These are phyloP conservation scores for Waitea zeae DNA, from an alignment of 1,284 basidiomycete species.

Conservation along the genomic window DNA sequence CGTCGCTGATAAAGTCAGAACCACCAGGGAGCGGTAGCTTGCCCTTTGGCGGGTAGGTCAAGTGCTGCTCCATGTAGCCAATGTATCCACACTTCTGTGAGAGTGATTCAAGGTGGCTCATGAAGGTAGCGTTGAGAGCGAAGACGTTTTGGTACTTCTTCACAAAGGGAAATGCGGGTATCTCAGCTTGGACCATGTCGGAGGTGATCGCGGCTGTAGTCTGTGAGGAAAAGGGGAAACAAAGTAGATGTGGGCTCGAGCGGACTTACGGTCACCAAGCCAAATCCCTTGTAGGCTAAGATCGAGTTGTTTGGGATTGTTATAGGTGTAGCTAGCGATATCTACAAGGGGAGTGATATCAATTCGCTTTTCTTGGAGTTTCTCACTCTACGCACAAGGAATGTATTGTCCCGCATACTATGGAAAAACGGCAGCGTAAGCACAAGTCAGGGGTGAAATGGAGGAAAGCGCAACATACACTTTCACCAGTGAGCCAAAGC, in stretches of 20 bases:
- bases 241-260: no score
- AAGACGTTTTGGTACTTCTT: constrained; percentile 35
- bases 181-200: constrained; percentile 18
- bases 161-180: constrained; percentile 18
- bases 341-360: no score
- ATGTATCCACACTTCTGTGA: constrained; percentile 22
- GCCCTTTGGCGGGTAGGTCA: constrained; percentile 23
- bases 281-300: constrained; percentile 20
- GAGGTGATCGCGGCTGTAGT: constrained; percentile 12
- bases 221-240: background rate
- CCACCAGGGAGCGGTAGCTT: constrained; percentile 26
- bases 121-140: constrained; percentile 19
- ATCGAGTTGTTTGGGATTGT: constrained; percentile 16
- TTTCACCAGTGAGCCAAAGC: constrained; percentile 20
- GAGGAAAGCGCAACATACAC: constrained; percentile 12
- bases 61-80: constrained; percentile 19
- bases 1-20: background rate
- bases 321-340: constrained; percentile 22
- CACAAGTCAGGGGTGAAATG: background rate
- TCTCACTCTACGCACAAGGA: no score
- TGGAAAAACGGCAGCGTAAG: background rate
- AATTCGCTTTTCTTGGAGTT: no score
- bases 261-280: constrained; percentile 19
- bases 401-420: constrained; percentile 19
- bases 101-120: constrained; percentile 16